Evolutionary conservation across 2,329 filamentous ascomycete species (phyloP), one percentile per base, ranked within the genome.

Genomic region (Fusarium marasasianum): DNA sequence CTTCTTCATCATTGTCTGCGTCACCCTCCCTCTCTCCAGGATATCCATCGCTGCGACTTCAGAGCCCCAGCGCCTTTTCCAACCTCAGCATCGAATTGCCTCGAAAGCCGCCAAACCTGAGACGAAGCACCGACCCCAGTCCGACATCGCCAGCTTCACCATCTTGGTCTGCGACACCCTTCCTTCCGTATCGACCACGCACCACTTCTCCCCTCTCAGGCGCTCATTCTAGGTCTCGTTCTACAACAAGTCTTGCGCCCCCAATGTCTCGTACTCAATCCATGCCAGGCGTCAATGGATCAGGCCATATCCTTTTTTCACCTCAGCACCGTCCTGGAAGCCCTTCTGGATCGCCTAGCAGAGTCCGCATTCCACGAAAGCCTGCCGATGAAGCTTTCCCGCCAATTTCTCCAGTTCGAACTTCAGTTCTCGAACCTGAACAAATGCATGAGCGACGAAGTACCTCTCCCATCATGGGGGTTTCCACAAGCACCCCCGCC

Each of bases 201-300:
- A 91, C 89, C 50, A 86, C 89, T 22, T 92, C 90, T 24, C 90
- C 90, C 26, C 86, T 91, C 63, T 87, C 89, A 8, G 86, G 87
- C 68, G 81, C 83, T 38, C 90, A 92, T 78, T 82, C 85, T 63
- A 84, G 90, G 71, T 91, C 90, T 24, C 87, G 86, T 72, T 91
- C 90, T 14, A 86, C 87, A 31, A 87, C 86, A 35, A 89, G 86
- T 77, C 81, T 89, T 69, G 84, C 87, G 40, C 86, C 88, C 33
- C 84, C 86, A 64, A 91, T 92, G 87, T 87, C 87, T 20, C 88
- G 90, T 72, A 90, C 90, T 35, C 89, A 91, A 78, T 92, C 90
- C 14, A 86, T 92, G 85, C 90, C 90, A 18, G 89, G 90, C 35
- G 86, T 91, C 63, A 90, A 87, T 74, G 88, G 87, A 43, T 84